phyloP scores from a whole-genome alignment of 176 grass and related monocot species.

The Oryza meridionalis region DNA sequence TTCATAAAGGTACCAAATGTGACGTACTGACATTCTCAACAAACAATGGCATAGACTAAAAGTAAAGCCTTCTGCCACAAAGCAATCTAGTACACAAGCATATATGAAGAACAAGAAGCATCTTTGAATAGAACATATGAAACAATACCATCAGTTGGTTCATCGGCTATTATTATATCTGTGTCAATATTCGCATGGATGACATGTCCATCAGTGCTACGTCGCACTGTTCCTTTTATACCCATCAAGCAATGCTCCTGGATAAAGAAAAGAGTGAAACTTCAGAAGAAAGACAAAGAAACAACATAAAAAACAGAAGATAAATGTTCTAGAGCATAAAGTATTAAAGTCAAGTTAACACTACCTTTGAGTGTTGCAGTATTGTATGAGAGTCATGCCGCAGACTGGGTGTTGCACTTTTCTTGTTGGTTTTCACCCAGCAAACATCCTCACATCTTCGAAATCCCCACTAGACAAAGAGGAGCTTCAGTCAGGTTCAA shows the following conservation, averaged over 20 bases:
- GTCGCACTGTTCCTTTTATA: conserved; percentile 97
- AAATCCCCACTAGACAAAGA: conserved; percentile 88
- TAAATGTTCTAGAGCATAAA: conserved; percentile 15
- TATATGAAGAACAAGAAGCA: neutral
- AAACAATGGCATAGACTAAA: neutral
- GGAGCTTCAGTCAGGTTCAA: conserved; percentile 24
- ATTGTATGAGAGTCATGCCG: conserved; percentile 90
- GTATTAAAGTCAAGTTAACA: conserved; percentile 8
- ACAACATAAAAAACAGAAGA: neutral
- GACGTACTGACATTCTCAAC: neutral
- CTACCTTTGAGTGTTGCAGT: conserved; percentile 91
- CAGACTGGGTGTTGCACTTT: conserved; percentile 80
- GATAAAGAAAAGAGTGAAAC: conserved; percentile 38
- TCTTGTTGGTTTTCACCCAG: conserved; percentile 98
- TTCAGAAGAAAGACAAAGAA: conserved; percentile 37
- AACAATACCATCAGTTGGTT: conserved; percentile 77
- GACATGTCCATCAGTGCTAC: conserved; percentile 97
- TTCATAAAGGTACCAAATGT: neutral
- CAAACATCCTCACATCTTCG: conserved; percentile 96
- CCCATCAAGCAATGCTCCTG: conserved; percentile 99
- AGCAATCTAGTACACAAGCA: conserved; percentile 28
- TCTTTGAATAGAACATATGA: neutral
- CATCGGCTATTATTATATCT: conserved; percentile 97
- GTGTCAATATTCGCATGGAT: conserved; percentile 99
- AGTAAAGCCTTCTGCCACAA: neutral